Evolutionary conservation across 2,329 filamentous ascomycete genomes (phyloP).

Genomic region (Eutypa lata): DNA sequence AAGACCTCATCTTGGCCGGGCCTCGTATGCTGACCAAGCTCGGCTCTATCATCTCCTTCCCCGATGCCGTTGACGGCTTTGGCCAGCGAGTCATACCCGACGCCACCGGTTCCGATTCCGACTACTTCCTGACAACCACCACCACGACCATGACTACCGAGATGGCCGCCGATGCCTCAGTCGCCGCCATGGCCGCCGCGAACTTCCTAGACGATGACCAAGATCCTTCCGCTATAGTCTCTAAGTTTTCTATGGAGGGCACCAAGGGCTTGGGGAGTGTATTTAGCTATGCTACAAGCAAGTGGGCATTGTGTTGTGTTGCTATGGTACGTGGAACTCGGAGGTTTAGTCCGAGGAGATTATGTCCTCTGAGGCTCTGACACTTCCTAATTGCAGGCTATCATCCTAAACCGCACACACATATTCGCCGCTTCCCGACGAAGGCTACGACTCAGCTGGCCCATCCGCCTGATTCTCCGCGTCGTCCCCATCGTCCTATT

Average conservation of each 20-base stretch:
- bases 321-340: conserved; percentile 55
- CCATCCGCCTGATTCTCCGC: conserved; percentile 67
- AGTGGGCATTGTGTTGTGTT: conserved; percentile 88
- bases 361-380: conserved; percentile 9
- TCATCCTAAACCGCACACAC: conserved; percentile 85
- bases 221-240: conserved; percentile 37
- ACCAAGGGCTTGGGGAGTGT: conserved; percentile 76
- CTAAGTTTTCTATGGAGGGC: conserved; percentile 55
- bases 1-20: conserved; percentile 66
- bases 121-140: conserved; percentile 48
- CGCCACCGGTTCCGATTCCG: conserved; percentile 23
- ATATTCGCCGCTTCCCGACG: conserved; percentile 90
- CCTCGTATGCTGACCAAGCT: conserved; percentile 66
- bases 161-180: conserved; percentile 38
- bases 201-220: conserved; percentile 42
- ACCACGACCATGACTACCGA: conserved; percentile 42
- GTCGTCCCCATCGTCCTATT: conserved; percentile 69
- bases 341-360: neutral
- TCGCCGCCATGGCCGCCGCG: conserved; percentile 34
- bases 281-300: conserved; percentile 85
- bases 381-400: conserved; percentile 48
- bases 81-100: conserved; percentile 46
- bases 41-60: conserved; percentile 56
- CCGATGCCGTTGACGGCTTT: conserved; percentile 59
- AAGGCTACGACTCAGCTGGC: conserved; percentile 72